Conservation (phyloP, 306 rosid species). For the Fagus crenata region DNA sequence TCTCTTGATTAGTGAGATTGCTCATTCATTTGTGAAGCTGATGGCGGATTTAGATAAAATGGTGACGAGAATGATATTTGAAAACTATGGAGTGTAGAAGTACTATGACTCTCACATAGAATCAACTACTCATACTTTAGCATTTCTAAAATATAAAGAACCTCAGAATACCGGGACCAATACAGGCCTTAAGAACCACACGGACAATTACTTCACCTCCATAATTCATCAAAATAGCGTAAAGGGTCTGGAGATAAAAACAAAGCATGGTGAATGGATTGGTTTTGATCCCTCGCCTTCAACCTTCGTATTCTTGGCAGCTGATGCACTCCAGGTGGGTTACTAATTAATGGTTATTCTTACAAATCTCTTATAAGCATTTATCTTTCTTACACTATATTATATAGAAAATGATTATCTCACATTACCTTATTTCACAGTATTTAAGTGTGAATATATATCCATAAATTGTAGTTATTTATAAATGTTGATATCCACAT, state of each 20-base stretch:
- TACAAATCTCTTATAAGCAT: no score
- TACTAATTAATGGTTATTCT: no score
- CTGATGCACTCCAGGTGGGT: slow-evolving; percentile 20
- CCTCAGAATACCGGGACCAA: background rate
- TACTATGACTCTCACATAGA: background rate
- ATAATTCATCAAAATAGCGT: slow-evolving; percentile 24
- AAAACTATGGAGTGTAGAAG: slow-evolving; percentile 10
- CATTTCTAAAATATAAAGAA: background rate
- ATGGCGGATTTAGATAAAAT: slow-evolving; percentile 13
- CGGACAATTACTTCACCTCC: slow-evolving; percentile 15
- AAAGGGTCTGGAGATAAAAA: slow-evolving; percentile 24
- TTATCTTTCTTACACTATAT: no score
- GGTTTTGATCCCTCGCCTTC: slow-evolving; percentile 23
- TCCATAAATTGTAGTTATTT: no score
- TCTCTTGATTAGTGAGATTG: slow-evolving; percentile 12
- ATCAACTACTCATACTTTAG: background rate
- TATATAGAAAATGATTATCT: no score
- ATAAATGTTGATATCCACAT: no score
- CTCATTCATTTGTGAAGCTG: slow-evolving; percentile 4
- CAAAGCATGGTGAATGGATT: slow-evolving; percentile 19
- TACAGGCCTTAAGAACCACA: slow-evolving; percentile 5
- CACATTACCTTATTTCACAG: no score
- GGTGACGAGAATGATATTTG: slow-evolving; percentile 30
- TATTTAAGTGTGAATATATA: no score
- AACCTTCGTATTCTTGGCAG: slow-evolving; percentile 7